Percentiles rank a stretch among this genome's conserved stretches.
Conservation (phyloP, 2,329 filamentous ascomycete genomes). For the Claviceps sp. region DNA sequence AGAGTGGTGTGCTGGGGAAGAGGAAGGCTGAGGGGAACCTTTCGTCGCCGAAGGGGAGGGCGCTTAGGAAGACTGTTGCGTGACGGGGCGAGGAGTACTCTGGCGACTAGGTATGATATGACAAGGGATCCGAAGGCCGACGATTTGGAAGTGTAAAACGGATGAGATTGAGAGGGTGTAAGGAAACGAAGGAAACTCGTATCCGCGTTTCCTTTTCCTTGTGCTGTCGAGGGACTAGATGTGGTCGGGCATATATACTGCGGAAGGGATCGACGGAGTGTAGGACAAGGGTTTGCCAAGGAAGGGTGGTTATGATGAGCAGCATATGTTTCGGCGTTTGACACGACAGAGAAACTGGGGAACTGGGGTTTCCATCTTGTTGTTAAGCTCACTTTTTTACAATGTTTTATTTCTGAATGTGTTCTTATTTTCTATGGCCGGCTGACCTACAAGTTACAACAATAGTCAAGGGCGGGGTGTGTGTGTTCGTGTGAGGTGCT, state of each 20-base stretch:
- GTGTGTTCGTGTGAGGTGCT: not conserved
- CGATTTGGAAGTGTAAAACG: not conserved
- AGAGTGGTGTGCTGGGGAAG: slow-evolving; percentile 55
- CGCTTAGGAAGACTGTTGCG: slow-evolving; percentile 15
- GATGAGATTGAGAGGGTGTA: not conserved
- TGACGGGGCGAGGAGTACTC: no score
- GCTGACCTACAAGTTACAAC: not conserved
- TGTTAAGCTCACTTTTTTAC: not conserved
- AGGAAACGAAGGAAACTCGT: no score
- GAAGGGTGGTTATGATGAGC: not conserved
- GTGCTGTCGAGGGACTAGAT: not conserved
- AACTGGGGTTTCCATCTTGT: not conserved
- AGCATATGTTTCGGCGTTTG: slow-evolving; percentile 4
- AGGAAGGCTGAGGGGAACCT: slow-evolving; percentile 55
- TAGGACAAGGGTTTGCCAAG: no score
- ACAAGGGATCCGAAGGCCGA: not conserved
- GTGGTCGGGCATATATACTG: no score
- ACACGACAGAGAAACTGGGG: not conserved
- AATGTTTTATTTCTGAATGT: not conserved
- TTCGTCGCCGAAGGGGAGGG: slow-evolving; percentile 23
- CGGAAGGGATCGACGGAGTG: no score
- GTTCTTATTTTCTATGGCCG: not conserved
- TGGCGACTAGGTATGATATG: slow-evolving; percentile 7
- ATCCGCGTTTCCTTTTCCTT: not conserved
- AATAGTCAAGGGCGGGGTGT: not conserved